Conservation (phyloP, 2,329 filamentous ascomycete genomes). For the Hypoxylon sp. region DNA sequence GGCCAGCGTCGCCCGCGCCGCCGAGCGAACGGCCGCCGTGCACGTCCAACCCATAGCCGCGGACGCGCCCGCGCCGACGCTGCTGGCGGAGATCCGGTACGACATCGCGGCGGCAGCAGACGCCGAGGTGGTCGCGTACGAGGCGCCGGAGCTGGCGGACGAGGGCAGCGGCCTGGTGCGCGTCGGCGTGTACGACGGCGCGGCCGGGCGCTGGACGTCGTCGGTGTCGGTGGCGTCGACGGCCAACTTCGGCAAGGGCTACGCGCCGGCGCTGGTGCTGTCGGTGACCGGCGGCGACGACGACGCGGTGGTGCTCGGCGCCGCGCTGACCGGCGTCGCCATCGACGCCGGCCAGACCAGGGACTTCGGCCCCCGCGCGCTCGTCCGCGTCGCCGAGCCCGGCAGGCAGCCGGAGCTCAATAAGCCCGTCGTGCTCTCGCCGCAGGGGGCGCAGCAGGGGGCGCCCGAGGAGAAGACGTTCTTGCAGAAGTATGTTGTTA, state of each 20-base stretch:
- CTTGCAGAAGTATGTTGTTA: slow-evolving; percentile 69
- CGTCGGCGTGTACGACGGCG: slow-evolving; percentile 64
- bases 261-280: slow-evolving; percentile 63
- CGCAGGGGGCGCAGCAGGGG: slow-evolving; percentile 67
- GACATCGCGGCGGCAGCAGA: slow-evolving; percentile 54
- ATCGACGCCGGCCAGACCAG: slow-evolving; percentile 71
- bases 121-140: slow-evolving; percentile 62
- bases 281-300: slow-evolving; percentile 54
- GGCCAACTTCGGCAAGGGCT: slow-evolving; percentile 68
- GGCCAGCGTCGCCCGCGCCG: slow-evolving; percentile 49
- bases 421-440: slow-evolving; percentile 67
- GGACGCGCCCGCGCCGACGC: slow-evolving; percentile 46
- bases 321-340: slow-evolving; percentile 60
- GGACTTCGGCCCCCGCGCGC: slow-evolving; percentile 69
- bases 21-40: slow-evolving; percentile 56
- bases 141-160: slow-evolving; percentile 61
- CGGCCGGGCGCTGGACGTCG: slow-evolving; percentile 57
- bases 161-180: slow-evolving; percentile 58
- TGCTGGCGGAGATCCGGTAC: slow-evolving; percentile 66
- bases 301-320: slow-evolving; percentile 61
- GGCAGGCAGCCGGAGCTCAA: slow-evolving; percentile 68
- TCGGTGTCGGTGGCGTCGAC: slow-evolving; percentile 63
- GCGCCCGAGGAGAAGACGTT: slow-evolving; percentile 69
- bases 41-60: slow-evolving; percentile 61
- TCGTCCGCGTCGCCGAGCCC: slow-evolving; percentile 55